phyloP scores from a whole-genome alignment of 768 basidiomycete species.

The Psilocybe cubensis region DNA sequence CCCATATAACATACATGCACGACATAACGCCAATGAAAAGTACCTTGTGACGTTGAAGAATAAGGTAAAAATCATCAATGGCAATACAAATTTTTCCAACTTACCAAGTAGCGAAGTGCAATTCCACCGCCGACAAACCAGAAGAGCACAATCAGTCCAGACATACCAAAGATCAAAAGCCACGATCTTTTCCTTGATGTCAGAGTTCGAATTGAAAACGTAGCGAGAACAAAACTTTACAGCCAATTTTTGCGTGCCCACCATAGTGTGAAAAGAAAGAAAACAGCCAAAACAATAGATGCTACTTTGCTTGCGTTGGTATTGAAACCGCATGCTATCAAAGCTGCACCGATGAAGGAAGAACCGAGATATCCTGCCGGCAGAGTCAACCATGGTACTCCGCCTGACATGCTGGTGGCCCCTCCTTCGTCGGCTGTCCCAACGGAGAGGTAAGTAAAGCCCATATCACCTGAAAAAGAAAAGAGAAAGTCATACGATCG shows the following conservation, averaged over 20 bases:
- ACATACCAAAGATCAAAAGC: constrained; percentile 78
- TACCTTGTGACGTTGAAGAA: constrained; percentile 46
- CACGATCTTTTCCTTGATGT: constrained; percentile 57
- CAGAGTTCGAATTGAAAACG: neutral
- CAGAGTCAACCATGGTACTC: constrained; percentile 78
- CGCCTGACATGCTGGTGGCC: constrained; percentile 85
- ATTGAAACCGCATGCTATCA: constrained; percentile 89
- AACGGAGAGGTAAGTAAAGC: constrained; percentile 12
- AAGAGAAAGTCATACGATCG: constrained; percentile 65
- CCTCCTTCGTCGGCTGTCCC: constrained; percentile 84
- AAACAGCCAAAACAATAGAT: constrained; percentile 76
- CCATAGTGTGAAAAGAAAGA: constrained; percentile 89
- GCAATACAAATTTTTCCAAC: constrained; percentile 17
- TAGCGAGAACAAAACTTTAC: constrained; percentile 42
- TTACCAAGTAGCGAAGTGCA: constrained; percentile 77
- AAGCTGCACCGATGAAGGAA: constrained; percentile 81
- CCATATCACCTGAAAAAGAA: neutral
- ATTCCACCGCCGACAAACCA: constrained; percentile 82
- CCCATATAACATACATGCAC: constrained; percentile 87
- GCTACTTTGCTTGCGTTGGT: constrained; percentile 89
- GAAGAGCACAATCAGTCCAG: constrained; percentile 76
- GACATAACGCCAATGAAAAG: constrained; percentile 88
- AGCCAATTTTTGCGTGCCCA: constrained; percentile 80
- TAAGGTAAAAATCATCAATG: neutral
- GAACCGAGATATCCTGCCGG: constrained; percentile 86